These are phyloP conservation scores for Meyerozyma carpophila DNA, from an alignment of 1,139 yeast species.

Conservation along the genomic window DNA sequence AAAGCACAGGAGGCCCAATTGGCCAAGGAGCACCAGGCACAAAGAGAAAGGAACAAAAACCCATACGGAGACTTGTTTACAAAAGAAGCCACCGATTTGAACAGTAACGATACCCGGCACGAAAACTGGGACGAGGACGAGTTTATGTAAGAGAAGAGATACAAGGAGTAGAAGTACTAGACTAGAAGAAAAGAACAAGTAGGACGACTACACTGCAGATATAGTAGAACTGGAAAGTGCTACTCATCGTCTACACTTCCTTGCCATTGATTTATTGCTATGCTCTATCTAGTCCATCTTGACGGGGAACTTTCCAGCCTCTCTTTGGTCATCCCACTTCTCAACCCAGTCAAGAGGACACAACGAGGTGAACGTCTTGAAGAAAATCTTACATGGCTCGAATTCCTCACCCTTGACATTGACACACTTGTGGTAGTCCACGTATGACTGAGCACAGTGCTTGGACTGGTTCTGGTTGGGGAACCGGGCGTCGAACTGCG, in stretches of 20 bases:
- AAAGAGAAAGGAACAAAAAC: slow-evolving; percentile 25
- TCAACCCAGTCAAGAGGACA: slow-evolving; percentile 94
- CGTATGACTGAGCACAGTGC: slow-evolving; percentile 97
- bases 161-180: too few species aligned
- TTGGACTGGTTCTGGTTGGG: slow-evolving; percentile 96
- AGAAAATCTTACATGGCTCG: slow-evolving; percentile 94
- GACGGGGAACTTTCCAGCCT: slow-evolving; percentile 46
- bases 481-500: slow-evolving; percentile 89
- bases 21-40: slow-evolving; percentile 16
- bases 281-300: slow-evolving; percentile 9
- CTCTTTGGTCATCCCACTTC: slow-evolving; percentile 95
- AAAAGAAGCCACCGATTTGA: slow-evolving; percentile 41
- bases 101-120: slow-evolving; percentile 48
- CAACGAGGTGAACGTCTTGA: slow-evolving; percentile 82
- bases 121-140: slow-evolving; percentile 64
- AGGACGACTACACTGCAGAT: too few species aligned
- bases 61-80: slow-evolving; percentile 58
- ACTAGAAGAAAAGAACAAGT: too few species aligned
- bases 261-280: not conserved
- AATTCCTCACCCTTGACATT: slow-evolving; percentile 97
- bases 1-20: slow-evolving; percentile 8
- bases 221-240: not conserved
- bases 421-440: slow-evolving; percentile 96
- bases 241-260: not conserved
- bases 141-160: slow-evolving; percentile 29